Conservation (phyloP, 371 early-diverging fungal species). For the Rhizopus delemar region DNA sequence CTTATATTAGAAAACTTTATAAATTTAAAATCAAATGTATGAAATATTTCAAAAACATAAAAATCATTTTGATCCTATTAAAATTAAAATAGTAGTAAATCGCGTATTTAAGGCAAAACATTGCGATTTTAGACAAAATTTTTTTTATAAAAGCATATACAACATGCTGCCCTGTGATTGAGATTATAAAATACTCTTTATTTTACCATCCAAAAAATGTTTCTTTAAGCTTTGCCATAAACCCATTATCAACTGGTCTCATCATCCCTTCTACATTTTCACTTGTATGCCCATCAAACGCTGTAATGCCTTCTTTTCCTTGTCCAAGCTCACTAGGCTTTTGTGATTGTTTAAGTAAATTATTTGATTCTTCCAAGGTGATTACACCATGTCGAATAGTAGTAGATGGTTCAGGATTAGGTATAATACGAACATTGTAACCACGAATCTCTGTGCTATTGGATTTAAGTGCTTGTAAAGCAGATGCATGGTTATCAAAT, state of each 20-base stretch:
- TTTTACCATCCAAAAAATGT: constrained; percentile 21
- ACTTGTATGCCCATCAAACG: not conserved
- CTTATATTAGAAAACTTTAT: no score
- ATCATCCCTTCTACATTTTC: not conserved
- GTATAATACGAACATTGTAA: not conserved
- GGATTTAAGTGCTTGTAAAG: constrained; percentile 32
- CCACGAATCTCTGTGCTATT: constrained; percentile 28
- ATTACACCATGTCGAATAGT: constrained; percentile 1
- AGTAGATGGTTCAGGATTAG: not conserved
- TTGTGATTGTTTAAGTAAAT: constrained; percentile 9
- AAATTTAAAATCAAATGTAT: no score
- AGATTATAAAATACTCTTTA: no score
- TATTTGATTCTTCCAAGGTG: constrained; percentile 3
- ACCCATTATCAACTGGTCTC: not conserved
- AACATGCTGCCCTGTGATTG: no score
- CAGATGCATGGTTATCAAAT: constrained; percentile 25
- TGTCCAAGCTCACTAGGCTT: constrained; percentile 13
- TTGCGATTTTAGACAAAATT: no score
- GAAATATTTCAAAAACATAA: not conserved
- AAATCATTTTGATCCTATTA: no score
- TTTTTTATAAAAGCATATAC: no score
- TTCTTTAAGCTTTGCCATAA: constrained; percentile 12
- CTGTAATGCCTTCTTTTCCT: constrained; percentile 20
- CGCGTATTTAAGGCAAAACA: no score
- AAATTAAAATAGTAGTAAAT: no score